Evolutionary conservation across 2,329 filamentous ascomycete species (phyloP).

Genomic region (Dryadomyces sulphureus): DNA sequence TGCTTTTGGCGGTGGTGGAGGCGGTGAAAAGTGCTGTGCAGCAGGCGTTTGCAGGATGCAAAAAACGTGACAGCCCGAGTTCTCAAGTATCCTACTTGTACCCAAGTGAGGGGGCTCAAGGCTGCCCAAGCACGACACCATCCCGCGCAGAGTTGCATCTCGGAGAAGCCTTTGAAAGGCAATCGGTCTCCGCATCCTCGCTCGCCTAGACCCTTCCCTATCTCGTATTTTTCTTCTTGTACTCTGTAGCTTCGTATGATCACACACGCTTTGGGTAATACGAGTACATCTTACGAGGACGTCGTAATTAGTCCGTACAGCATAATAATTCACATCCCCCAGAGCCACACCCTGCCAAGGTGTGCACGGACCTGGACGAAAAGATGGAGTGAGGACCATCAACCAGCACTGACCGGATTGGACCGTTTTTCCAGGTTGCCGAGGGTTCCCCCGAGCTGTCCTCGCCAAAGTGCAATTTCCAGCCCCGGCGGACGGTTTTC

Average conservation of each 20-base stretch:
- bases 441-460: neutral
- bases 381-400: neutral
- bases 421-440: neutral
- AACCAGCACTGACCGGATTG: neutral
- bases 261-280: no score
- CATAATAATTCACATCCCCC: neutral
- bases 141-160: neutral
- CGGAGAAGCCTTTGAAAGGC: neutral
- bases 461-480: neutral
- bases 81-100: no score
- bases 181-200: neutral
- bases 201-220: no score
- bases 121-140: no score
- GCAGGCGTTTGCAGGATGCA: no score
- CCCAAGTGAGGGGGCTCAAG: no score
- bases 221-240: no score
- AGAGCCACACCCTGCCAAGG: neutral
- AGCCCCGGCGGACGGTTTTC: neutral
- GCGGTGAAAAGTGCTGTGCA: no score
- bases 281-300: neutral
- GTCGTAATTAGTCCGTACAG: neutral
- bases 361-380: neutral
- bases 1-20: no score
- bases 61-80: no score
- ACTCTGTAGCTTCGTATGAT: no score